A percentile compares a stretch with the other conserved stretches of the same genome.
These are phyloP conservation scores for Teratosphaeria zuluensis DNA, from an alignment of 2,329 filamentous ascomycete genomes.

Conservation along the genomic window DNA sequence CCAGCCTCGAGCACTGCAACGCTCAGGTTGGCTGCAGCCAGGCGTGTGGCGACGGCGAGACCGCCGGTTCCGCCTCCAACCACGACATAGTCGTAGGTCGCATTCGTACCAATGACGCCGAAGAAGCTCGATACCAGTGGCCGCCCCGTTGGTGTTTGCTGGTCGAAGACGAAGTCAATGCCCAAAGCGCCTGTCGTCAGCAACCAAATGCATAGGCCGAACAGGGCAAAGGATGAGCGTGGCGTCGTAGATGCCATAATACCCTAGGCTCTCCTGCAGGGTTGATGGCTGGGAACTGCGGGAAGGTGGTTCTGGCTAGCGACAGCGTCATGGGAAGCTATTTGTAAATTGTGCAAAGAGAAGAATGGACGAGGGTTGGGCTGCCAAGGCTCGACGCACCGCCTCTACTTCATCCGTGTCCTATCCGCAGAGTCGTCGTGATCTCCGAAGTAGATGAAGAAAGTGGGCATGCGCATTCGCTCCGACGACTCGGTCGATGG, in stretches of 20 bases:
- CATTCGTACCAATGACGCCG: not conserved
- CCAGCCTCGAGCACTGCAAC: constrained; percentile 16
- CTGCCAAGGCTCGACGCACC: not conserved
- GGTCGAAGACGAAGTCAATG: not conserved
- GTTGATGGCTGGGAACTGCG: not conserved
- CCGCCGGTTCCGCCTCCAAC: constrained; percentile 17
- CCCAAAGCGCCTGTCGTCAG: not conserved
- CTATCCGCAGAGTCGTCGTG: not conserved
- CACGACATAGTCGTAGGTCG: constrained; percentile 15
- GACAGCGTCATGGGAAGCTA: not conserved
- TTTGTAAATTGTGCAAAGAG: not conserved
- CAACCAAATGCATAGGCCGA: not conserved
- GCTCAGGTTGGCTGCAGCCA: constrained; percentile 7
- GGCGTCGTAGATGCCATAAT: not conserved
- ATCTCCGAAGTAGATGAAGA: not conserved
- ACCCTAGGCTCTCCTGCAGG: not conserved
- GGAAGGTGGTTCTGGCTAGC: not conserved
- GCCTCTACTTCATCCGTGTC: not conserved
- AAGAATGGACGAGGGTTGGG: not conserved
- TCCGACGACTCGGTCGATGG: not conserved
- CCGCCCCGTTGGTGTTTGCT: not conserved
- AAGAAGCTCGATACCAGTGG: not conserved
- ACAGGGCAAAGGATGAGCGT: not conserved
- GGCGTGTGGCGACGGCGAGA: constrained; percentile 13
- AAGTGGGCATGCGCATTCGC: not conserved